Base-by-base conservation (phyloP, 2,329 filamentous ascomycete genomes). In the Colletotrichum musicola region DNA sequence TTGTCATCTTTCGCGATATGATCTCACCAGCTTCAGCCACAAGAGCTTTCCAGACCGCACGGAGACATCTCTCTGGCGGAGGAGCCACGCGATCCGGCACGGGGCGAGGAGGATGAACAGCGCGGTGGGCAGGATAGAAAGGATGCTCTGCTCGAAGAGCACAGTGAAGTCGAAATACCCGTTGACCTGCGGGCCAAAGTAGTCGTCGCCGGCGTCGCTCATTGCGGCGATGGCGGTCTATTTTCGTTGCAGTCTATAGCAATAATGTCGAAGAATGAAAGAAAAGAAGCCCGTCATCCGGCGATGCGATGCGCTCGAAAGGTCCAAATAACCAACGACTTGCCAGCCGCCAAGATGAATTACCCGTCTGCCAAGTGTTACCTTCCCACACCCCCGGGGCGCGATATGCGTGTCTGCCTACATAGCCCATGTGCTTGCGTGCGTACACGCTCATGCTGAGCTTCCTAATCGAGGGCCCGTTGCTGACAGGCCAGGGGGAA, bases 131-230 rank as follows among this genome's bases (percentile, higher is more conserved):
- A 77, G 61, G 4, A 77, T 66, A 12, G 75, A 78, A 4, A 78
- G 38, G 4, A 78, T 74, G 59, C 73, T 74, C 46, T 78, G 75
- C 16, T 78, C 75, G 54, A 77, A 78, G 9, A 76, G 69, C 7
- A 78, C 61, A 0, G 75, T 77, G 10, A 78, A 78, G 44, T 78
- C 76, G 16, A 77, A 77, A 27, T 69, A 42, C 4, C 73, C 76
- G 1, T 40, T 47, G 30, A 73, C 44, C 38, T 71, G 69, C 10
- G 76, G 76, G 4, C 76, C 76, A 18, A 78, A 77, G 16, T 58
- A 47, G 0, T 54, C 2, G 27, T 74, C 64, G 12, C 73, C 74
- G 1, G 50, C 30, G 30, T 35, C 12, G 9, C 18, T 22, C 46
- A 49, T 49, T 20, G 9, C n/a, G n/a, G 13, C 2, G 18, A 12